Percentiles rank a stretch among this genome's conserved stretches.
These are phyloP conservation scores for Aspergillus fumigatiaffinis DNA, from an alignment of 2,329 filamentous ascomycete species.

Conservation along the genomic window DNA sequence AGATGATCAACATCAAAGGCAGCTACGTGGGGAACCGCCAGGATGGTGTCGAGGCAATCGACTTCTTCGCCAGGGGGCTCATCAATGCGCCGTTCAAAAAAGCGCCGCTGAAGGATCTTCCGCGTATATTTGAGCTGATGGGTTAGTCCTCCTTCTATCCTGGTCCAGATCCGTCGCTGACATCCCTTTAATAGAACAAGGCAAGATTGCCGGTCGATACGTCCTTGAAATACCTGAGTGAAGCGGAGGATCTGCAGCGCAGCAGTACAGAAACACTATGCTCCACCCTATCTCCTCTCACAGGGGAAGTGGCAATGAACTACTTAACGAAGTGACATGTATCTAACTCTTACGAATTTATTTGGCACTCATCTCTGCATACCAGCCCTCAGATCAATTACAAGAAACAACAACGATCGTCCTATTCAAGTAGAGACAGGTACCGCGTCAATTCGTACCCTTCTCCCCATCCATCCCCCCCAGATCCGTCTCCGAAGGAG, in stretches of 20 bases:
- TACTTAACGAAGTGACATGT: background rate
- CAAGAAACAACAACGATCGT: background rate
- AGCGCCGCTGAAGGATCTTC: slow-evolving; percentile 73
- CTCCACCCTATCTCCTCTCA: no score
- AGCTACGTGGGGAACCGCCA: slow-evolving; percentile 91
- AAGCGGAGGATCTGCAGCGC: background rate
- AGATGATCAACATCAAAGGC: slow-evolving; percentile 90
- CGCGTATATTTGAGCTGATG: slow-evolving; percentile 76
- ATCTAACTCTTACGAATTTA: background rate
- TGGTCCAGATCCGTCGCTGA: slow-evolving; percentile 13
- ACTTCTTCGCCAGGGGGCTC: slow-evolving; percentile 79
- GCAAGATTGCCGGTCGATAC: slow-evolving; percentile 41
- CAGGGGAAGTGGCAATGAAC: no score
- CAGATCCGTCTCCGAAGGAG: slow-evolving; percentile 6
- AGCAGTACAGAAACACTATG: no score
- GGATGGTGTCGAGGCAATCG: slow-evolving; percentile 82
- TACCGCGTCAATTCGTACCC: background rate
- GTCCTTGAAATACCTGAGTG: slow-evolving; percentile 44
- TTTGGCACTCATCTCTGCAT: background rate
- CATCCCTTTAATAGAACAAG: slow-evolving; percentile 26
- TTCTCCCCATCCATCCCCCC: background rate
- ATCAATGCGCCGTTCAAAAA: slow-evolving; percentile 87
- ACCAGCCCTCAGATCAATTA: background rate
- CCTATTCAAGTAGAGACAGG: no score
- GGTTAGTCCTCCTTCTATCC: slow-evolving; percentile 22